A percentile compares a stretch with the other conserved stretches of the same genome.
phyloP scores from a whole-genome alignment of 2,329 filamentous ascomycete genomes.

The Fonsecaea monophora region DNA sequence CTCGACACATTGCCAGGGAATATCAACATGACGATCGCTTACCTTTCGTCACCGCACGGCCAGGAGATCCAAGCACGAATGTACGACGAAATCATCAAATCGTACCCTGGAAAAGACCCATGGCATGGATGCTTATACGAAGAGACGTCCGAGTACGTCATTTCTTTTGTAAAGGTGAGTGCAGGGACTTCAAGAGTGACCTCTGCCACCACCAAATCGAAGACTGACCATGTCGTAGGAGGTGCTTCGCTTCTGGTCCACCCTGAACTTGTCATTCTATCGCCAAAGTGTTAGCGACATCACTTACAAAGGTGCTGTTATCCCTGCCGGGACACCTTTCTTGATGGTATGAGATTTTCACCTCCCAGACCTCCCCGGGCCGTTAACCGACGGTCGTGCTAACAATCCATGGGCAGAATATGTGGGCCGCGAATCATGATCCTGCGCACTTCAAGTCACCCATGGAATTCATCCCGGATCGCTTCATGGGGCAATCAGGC shows the following conservation, averaged over 20 bases:
- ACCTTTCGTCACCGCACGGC: slow-evolving; percentile 69
- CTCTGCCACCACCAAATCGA: not conserved
- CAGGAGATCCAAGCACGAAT: slow-evolving; percentile 73
- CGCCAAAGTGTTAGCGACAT: slow-evolving; percentile 21
- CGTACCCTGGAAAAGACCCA: slow-evolving; percentile 73
- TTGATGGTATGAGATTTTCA: slow-evolving; percentile 64
- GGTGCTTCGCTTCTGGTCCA: slow-evolving; percentile 76
- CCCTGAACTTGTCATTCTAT: slow-evolving; percentile 70
- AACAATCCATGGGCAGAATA: slow-evolving; percentile 57
- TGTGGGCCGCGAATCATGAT: slow-evolving; percentile 77
- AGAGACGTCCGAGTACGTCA: slow-evolving; percentile 77
- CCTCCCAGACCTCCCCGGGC: not conserved
- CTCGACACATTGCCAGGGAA: slow-evolving; percentile 81
- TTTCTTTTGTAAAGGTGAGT: slow-evolving; percentile 69
- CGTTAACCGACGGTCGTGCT: not conserved
- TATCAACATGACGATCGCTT: slow-evolving; percentile 78
- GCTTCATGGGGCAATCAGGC: slow-evolving; percentile 64
- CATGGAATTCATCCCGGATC: slow-evolving; percentile 69
- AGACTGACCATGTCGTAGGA: slow-evolving; percentile 52
- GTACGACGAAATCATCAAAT: slow-evolving; percentile 70
- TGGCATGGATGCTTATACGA: slow-evolving; percentile 75
- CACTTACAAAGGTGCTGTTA: slow-evolving; percentile 43
- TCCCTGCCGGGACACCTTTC: slow-evolving; percentile 78
- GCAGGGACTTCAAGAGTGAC: not conserved
- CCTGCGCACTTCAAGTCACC: slow-evolving; percentile 69